Evolutionary conservation across 495 filamentous ascomycete species (phyloP).

Genomic region (Aspergillus baeticus): DNA sequence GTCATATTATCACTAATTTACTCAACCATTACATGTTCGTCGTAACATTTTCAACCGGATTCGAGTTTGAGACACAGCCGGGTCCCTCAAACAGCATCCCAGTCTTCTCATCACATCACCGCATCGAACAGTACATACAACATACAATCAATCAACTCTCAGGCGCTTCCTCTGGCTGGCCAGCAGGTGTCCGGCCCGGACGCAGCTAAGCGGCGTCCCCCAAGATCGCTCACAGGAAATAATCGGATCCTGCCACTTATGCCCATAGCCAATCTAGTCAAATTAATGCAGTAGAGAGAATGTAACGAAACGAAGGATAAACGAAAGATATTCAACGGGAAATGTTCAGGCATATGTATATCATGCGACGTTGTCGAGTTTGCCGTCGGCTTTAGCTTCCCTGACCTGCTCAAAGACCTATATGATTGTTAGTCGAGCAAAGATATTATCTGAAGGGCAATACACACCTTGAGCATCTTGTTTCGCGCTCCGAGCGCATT

Average conservation of each 20-base stretch:
- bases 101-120: constrained; percentile 8
- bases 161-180: constrained; percentile 19
- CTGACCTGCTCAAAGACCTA: constrained; percentile 93
- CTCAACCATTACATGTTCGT: constrained; percentile 20
- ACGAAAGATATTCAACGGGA: constrained; percentile 11
- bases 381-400: constrained; percentile 70
- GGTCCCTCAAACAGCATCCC: constrained; percentile 16
- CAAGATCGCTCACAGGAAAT: constrained; percentile 25
- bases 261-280: constrained; percentile 30
- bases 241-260: constrained; percentile 30
- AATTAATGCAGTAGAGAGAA: constrained; percentile 31
- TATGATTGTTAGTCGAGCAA: constrained; percentile 20
- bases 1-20: constrained; percentile 18
- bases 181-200: constrained; percentile 12
- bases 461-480: constrained; percentile 93
- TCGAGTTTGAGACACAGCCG: constrained; percentile 19
- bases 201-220: constrained; percentile 14
- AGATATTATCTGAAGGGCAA: neutral
- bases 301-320: constrained; percentile 19
- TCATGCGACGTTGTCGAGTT: constrained; percentile 47
- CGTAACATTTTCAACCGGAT: constrained; percentile 14
- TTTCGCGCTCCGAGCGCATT: constrained; percentile 92
- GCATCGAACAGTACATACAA: constrained; percentile 18
- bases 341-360: constrained; percentile 6
- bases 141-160: constrained; percentile 22